phyloP scores from a whole-genome alignment of 768 basidiomycete genomes.

The Lentinus brumalis region DNA sequence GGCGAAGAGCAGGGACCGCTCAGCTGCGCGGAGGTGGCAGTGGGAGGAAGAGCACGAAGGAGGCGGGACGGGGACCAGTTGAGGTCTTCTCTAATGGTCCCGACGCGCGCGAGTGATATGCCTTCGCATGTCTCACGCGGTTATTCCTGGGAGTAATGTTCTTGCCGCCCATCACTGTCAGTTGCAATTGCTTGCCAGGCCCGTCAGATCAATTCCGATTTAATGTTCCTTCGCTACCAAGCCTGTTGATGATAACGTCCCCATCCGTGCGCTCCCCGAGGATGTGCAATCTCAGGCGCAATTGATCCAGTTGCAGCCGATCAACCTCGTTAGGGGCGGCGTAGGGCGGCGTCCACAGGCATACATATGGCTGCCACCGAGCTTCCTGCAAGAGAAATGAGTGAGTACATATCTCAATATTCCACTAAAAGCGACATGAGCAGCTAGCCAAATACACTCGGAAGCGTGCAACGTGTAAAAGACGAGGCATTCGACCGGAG shows the following conservation, averaged over 20 bases:
- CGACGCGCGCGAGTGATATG: not conserved
- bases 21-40: constrained; percentile 1
- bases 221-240: not conserved
- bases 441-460: not conserved
- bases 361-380: no score
- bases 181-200: no score
- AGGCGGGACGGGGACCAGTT: not conserved
- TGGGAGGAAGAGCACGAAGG: constrained; percentile 14
- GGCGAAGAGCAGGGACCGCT: constrained; percentile 1
- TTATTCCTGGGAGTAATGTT: not conserved
- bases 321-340: no score
- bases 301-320: no score
- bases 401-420: not conserved
- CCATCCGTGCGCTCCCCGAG: not conserved
- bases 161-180: not conserved
- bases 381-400: no score
- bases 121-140: not conserved
- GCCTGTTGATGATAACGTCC: not conserved
- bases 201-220: not conserved
- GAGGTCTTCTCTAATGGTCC: not conserved
- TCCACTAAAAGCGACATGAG: not conserved
- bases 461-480: not conserved
- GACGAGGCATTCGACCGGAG: not conserved
- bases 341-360: no score
- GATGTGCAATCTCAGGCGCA: not conserved